Conservation (phyloP, 2,329 filamentous ascomycete species). For the Alternaria postmessia region DNA sequence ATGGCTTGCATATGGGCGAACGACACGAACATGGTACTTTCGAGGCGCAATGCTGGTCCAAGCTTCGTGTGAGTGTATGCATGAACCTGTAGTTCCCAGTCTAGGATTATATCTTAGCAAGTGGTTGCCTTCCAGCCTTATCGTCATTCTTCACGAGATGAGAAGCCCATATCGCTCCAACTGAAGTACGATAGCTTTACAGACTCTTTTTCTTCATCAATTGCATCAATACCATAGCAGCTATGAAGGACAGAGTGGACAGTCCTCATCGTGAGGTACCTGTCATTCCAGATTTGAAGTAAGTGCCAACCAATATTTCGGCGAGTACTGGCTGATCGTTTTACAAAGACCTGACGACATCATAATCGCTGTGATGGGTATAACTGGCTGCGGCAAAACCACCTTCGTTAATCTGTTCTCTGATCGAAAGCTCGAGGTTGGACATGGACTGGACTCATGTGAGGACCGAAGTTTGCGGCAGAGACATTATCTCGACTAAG, state of each 20-base stretch:
- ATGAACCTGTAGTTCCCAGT: not conserved
- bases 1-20: conserved; percentile 4
- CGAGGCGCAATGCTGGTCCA: not conserved
- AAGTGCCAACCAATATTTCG: not conserved
- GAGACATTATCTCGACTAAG: not conserved
- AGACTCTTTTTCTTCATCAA: not conserved
- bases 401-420: conserved; percentile 45
- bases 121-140: not conserved
- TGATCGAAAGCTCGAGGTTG: conserved; percentile 12
- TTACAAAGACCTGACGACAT: conserved; percentile 6
- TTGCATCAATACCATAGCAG: not conserved
- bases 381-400: conserved; percentile 54
- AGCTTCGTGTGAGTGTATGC: not conserved
- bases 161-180: not conserved
- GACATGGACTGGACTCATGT: conserved; percentile 18
- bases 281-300: not conserved
- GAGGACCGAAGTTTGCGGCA: not conserved
- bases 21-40: not conserved
- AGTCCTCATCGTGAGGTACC: conserved; percentile 3
- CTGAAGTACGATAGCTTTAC: no score
- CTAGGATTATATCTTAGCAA: not conserved
- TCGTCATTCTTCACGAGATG: not conserved
- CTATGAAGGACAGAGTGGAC: not conserved
- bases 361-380: conserved; percentile 53
- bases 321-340: not conserved